These are phyloP conservation scores for Calonectria hawksworthii DNA, from an alignment of 2,329 filamentous ascomycete species.

Conservation along the genomic window DNA sequence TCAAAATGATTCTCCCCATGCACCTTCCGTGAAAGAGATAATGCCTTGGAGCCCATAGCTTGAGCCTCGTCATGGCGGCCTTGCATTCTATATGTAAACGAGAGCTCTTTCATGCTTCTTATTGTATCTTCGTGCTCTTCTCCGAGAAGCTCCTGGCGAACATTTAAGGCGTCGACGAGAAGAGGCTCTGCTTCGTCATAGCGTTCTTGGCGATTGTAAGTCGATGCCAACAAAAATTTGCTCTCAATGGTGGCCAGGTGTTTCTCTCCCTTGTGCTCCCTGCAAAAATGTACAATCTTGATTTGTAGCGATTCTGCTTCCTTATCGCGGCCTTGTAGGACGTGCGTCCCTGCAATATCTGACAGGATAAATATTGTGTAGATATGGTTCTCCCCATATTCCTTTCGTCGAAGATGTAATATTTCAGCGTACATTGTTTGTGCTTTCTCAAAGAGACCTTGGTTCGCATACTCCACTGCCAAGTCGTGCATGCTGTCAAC, in stretches of 20 bases:
- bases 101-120: not conserved
- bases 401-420: not conserved
- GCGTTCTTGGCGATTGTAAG: not conserved
- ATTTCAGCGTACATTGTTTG: not conserved
- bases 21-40: not conserved
- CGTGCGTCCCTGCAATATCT: not conserved
- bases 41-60: not conserved
- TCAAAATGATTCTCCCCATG: not conserved
- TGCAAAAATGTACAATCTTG: not conserved
- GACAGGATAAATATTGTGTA: not conserved
- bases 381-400: not conserved
- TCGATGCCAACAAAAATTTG: not conserved
- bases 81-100: not conserved
- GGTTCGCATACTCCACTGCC: not conserved
- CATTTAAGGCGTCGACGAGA: not conserved
- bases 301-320: not conserved
- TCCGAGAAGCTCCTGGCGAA: not conserved
- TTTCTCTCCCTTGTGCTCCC: not conserved
- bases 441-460: not conserved
- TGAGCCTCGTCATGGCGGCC: not conserved
- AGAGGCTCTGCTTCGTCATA: not conserved
- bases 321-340: not conserved
- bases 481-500: slow-evolving; percentile 9
- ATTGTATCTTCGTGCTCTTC: slow-evolving; percentile 1
- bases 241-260: not conserved